phyloP scores from a whole-genome alignment of 1,139 yeast species.

The Scheffersomyces quercinus region DNA sequence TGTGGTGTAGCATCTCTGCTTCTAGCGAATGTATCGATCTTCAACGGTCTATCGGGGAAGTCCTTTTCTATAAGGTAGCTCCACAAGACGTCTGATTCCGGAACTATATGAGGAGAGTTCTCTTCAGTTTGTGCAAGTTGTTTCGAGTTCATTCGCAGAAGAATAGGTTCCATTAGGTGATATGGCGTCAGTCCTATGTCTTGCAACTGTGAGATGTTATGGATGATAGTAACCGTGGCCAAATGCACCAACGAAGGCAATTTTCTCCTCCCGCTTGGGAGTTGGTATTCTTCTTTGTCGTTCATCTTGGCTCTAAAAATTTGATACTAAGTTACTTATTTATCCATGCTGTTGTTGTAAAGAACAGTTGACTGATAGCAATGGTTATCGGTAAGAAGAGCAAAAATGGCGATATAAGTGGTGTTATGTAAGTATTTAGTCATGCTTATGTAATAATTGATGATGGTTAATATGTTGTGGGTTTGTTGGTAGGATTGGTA shows the following conservation, averaged over 20 bases:
- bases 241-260: slow-evolving; percentile 15
- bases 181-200: slow-evolving; percentile 54
- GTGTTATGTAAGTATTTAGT: no score
- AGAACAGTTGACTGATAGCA: no score
- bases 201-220: slow-evolving; percentile 22
- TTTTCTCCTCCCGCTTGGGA: neutral
- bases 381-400: no score
- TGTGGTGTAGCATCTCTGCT: slow-evolving; percentile 30
- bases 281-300: no score
- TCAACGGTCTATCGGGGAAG: slow-evolving; percentile 46
- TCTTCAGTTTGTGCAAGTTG: slow-evolving; percentile 49
- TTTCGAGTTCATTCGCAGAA: slow-evolving; percentile 44
- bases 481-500: no score
- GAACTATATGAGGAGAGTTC: slow-evolving; percentile 42
- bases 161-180: slow-evolving; percentile 44
- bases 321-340: no score
- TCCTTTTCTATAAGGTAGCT: slow-evolving; percentile 41
- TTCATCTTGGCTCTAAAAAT: no score
- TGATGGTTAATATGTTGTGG: no score
- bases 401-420: no score
- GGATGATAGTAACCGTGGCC: slow-evolving; percentile 18
- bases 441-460: no score
- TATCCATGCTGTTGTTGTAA: no score
- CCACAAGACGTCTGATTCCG: slow-evolving; percentile 59
- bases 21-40: neutral